Evolutionary conservation across 2,329 filamentous ascomycete genomes (phyloP), one percentile per base, ranked within the genome.

Genomic region (Fusarium compactum): DNA sequence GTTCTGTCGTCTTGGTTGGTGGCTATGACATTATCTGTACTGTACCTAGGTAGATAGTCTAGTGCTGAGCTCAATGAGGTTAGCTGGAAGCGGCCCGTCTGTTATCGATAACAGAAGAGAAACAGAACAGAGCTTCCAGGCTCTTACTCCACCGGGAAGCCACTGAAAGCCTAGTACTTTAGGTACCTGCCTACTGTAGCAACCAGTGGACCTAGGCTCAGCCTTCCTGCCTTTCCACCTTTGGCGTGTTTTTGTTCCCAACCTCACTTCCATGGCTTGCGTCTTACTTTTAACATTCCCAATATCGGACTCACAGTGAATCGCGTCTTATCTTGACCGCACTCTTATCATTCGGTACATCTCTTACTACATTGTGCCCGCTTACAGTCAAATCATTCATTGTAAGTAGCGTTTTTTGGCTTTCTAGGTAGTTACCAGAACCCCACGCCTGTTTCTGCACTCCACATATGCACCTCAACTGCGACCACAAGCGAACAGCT

Each of bases 381-480:
- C 34, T 65, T 43, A 38, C 34, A n/a, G 58, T 44, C 40, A 59
- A 24, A 20, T 40, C 43, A 50, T 55, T 48, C 20, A 43, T 56
- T 68, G 67, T 70, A 68, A 63, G 65, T 71, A 32, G 22, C n/a
- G n/a, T 27, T 18, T 58, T 61, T 32, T 51, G 48, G 53, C 32
- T 46, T 48, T 58, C 38, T 47, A n/a, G 18, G 18, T 77, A 78
- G 76, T 75, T 79, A 78, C 76, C 30, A 38, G n/a, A 78, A 81
- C 80, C 79, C 81, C 80, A 81, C 78, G 77, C 74, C 59, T 38
- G 38, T 59, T 67, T 71, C 58, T 62, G 50, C 67, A 70, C 74
- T 76, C 75, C 75, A 73, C 74, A 76, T 76, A 75, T 76, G 64
- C 73, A 75, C 65, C 67, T 76, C 62, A 47, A 72, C 67, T 75